These are phyloP conservation scores for Davidsoniella eucalypti DNA, from an alignment of 2,329 filamentous ascomycete genomes.

Conservation along the genomic window DNA sequence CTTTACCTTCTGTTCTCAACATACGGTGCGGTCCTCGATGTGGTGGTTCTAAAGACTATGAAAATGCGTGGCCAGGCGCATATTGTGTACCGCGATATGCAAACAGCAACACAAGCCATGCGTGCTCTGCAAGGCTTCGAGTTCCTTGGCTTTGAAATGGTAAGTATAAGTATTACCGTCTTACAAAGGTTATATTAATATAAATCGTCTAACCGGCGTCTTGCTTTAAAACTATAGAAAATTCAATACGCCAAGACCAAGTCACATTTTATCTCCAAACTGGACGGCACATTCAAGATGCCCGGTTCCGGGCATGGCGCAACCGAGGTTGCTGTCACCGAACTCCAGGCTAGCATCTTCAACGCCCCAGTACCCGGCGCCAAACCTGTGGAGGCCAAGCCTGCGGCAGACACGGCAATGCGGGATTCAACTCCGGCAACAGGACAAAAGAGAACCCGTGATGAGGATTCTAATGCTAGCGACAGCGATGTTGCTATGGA, in stretches of 20 bases:
- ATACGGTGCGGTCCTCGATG: conserved; percentile 80
- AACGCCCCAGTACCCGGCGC: conserved; percentile 43
- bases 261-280: conserved; percentile 73
- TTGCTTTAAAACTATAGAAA: conserved; percentile 38
- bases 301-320: conserved; percentile 37
- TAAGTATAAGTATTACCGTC: conserved; percentile 40
- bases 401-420: conserved; percentile 27
- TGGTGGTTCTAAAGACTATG: conserved; percentile 73
- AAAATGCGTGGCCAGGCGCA: conserved; percentile 97
- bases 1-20: conserved; percentile 91
- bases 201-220: not conserved
- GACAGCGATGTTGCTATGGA: conserved; percentile 54
- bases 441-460: conserved; percentile 55
- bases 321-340: conserved; percentile 46
- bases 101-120: conserved; percentile 90
- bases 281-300: conserved; percentile 77
- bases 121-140: conserved; percentile 69
- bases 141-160: conserved; percentile 73
- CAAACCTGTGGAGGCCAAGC: conserved; percentile 24
- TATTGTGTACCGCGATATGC: conserved; percentile 73
- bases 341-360: conserved; percentile 68
- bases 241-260: conserved; percentile 83
- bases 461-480: conserved; percentile 53
- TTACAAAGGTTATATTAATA: not conserved
- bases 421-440: conserved; percentile 34